Base-by-base conservation (phyloP, 2,329 filamentous ascomycete species). In the Westerdykella sp. region DNA sequence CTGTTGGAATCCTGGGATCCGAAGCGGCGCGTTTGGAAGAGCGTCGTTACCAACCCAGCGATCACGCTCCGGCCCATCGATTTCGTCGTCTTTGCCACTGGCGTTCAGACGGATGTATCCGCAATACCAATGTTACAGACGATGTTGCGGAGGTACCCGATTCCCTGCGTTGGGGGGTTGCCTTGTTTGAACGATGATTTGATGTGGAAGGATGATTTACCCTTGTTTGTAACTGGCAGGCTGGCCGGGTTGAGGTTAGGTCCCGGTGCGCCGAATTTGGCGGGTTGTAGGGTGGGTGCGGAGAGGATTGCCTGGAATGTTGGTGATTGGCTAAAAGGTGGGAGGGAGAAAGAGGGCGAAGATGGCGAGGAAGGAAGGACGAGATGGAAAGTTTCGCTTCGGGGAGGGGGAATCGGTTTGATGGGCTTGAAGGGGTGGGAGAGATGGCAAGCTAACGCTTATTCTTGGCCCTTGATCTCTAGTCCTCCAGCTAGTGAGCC, bases 11-110 rank as follows among this genome's bases (percentile, higher is more conserved):
- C 54, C 2, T 83, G 80, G 60, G 70, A 80, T 37, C 46, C 68
- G 0, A 49, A 50, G 0, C 65, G 61, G 1, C 69, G 69, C 32
- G 80, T 39, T 4, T 65, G 56, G 58, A 44, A 18, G 22, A 45
- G 46, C 6, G 18, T 55, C 2, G 46, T 40, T 5, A 80, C 79
- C 0, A 68, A 75, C 3, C 79, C 81, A 0, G 66, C 73, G 0
- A 70, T 79, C 1, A 57, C 65, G 3, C 60, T 85, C 1, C 71
- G 73, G 10, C 39, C 53, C 2, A 69, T 81, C 12, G 77, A 89
- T 60, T 85, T 84, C 63, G 79, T 89, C 49, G 85, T 85, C 65
- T 87, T 84, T 55, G 85, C 86, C 12, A 91, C 86, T 0, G 86
- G 86, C 0, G 77, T 85, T 32, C 74, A 80, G 39, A 78, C 79